phyloP scores from a whole-genome alignment of 106 monocot species.

The Posidonia australis region DNA sequence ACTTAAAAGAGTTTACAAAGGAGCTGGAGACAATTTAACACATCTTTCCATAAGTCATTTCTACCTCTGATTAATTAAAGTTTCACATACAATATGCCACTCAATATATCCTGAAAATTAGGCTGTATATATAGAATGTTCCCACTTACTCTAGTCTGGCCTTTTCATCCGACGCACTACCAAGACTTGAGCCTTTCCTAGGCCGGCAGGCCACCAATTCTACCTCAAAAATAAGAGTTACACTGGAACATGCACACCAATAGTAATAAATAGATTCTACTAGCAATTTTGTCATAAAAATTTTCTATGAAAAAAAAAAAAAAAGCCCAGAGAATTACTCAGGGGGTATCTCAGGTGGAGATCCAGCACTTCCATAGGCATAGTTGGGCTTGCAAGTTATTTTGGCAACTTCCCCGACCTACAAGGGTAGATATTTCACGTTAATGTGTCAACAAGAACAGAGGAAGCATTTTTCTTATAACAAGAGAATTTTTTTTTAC shows the following conservation, averaged over 20 bases:
- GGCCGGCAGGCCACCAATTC: slow-evolving; percentile 83
- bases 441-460: background rate
- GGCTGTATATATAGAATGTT: background rate
- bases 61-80: background rate
- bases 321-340: slow-evolving; percentile 28
- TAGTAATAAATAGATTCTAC: background rate
- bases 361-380: slow-evolving; percentile 91
- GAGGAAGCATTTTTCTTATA: background rate
- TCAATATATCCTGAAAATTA: background rate
- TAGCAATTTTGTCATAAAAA: background rate
- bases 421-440: background rate
- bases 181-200: slow-evolving; percentile 65
- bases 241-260: slow-evolving; percentile 27
- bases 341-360: slow-evolving; percentile 95
- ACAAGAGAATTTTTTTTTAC: slow-evolving; percentile 13
- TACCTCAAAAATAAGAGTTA: slow-evolving; percentile 85
- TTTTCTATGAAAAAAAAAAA: background rate
- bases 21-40: no score
- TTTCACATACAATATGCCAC: background rate
- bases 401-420: slow-evolving; percentile 94
- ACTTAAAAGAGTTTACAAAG: no score
- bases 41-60: no score
- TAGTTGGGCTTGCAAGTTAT: slow-evolving; percentile 92
- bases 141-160: slow-evolving; percentile 75
- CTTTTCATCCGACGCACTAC: slow-evolving; percentile 66